Conservation (phyloP, 768 basidiomycete species). For the Pulveroboletus frians region DNA sequence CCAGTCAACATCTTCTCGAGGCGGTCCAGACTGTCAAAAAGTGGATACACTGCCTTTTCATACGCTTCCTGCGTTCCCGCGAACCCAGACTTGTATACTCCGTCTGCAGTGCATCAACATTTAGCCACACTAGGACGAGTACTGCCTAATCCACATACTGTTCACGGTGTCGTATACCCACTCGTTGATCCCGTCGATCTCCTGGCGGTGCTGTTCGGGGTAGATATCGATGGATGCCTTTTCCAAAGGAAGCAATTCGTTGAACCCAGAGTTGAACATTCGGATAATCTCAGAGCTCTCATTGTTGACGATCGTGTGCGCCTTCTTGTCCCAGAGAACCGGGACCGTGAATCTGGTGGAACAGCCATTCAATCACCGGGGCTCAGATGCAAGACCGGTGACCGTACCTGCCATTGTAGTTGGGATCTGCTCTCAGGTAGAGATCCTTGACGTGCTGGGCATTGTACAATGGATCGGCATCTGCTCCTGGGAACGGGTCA, state of each 20-base stretch:
- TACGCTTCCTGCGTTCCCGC: conserved; percentile 80
- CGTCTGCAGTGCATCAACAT: conserved; percentile 41
- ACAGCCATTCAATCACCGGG: too few species aligned
- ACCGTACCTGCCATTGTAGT: conserved; percentile 63
- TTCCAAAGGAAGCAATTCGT: too few species aligned
- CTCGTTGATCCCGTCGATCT: conserved; percentile 81
- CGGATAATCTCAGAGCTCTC: conserved; percentile 95
- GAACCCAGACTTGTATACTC: conserved; percentile 88
- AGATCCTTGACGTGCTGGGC: conserved; percentile 76
- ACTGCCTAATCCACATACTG: conserved; percentile 43
- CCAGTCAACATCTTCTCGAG: conserved; percentile 73
- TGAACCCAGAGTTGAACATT: conserved; percentile 57
- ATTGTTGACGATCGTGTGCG: conserved; percentile 87
- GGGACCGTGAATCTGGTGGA: too few species aligned
- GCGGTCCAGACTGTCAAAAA: conserved; percentile 78
- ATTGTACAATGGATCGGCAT: conserved; percentile 68
- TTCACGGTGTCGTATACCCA: conserved; percentile 87
- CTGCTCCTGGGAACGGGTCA: conserved; percentile 65
- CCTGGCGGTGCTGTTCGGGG: conserved; percentile 46
- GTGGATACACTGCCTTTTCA: conserved; percentile 61
- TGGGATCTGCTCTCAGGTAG: conserved; percentile 70
- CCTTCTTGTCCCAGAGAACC: conserved; percentile 83
- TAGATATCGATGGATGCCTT: too few species aligned
- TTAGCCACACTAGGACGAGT: not conserved
- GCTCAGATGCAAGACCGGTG: not conserved